Conservation (phyloP, 2,329 filamentous ascomycete genomes). For the Tolypocladium ophioglossoides region DNA sequence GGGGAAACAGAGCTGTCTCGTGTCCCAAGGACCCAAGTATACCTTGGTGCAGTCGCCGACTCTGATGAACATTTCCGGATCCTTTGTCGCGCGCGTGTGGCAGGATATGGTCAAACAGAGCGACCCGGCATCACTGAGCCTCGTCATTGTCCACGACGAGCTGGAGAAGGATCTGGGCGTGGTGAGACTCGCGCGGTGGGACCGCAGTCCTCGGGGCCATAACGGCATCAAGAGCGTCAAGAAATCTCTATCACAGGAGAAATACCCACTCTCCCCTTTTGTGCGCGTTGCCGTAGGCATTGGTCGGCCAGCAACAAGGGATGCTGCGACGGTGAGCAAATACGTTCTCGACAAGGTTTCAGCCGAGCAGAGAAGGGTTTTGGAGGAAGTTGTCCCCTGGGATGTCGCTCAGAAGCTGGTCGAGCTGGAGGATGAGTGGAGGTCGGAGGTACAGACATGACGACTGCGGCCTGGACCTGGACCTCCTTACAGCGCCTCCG, state of each 20-base stretch:
- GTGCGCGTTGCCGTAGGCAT: constrained; percentile 72
- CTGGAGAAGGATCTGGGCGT: constrained; percentile 62
- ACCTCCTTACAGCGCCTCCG: not conserved
- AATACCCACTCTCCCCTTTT: constrained; percentile 32
- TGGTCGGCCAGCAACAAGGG: constrained; percentile 64
- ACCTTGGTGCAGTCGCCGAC: constrained; percentile 65
- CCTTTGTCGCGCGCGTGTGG: constrained; percentile 57
- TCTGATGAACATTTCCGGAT: constrained; percentile 78
- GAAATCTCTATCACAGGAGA: constrained; percentile 30
- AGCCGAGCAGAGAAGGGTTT: constrained; percentile 32
- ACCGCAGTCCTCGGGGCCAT: constrained; percentile 57
- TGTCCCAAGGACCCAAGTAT: constrained; percentile 39
- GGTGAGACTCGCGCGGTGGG: constrained; percentile 53
- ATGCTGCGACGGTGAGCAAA: constrained; percentile 54
- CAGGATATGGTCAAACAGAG: constrained; percentile 37
- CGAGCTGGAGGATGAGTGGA: constrained; percentile 32
- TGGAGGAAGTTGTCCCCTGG: constrained; percentile 42
- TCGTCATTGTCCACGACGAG: constrained; percentile 86
- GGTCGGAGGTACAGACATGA: constrained; percentile 8
- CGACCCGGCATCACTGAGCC: constrained; percentile 22
- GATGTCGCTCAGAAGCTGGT: constrained; percentile 39
- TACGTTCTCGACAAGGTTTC: constrained; percentile 70
- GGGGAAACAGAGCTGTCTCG: constrained; percentile 42
- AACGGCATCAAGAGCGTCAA: constrained; percentile 64
- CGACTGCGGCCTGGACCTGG: not conserved